Conservation (phyloP, 441 rosid genomes). For the Populus hybrid region DNA sequence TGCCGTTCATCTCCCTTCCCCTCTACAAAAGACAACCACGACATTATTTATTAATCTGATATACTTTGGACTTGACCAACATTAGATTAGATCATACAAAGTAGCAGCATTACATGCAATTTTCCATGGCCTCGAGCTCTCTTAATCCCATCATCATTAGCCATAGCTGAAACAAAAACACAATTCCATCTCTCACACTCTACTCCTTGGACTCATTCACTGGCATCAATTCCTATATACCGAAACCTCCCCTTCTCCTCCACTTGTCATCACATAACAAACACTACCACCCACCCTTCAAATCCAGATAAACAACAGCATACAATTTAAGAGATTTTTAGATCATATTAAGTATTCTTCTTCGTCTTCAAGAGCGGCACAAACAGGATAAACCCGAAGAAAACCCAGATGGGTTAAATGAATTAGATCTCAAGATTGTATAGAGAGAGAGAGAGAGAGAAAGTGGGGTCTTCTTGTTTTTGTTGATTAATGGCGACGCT, state of each 20-base stretch:
- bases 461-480: background rate
- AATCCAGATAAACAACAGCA: background rate
- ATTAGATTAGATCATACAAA: background rate
- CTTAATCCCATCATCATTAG: background rate
- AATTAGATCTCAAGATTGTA: background rate
- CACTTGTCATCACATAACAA: constrained; percentile 16
- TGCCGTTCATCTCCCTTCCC: background rate
- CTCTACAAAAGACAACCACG: background rate
- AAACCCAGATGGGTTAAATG: background rate
- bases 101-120: background rate
- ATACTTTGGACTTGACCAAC: background rate
- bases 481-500: constrained; percentile 50
- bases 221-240: background rate
- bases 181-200: background rate
- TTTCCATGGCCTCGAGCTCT: background rate
- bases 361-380: background rate
- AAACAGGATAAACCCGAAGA: background rate
- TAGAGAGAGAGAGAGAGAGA: background rate
- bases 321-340: too few species aligned
- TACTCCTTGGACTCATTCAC: background rate
- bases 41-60: background rate
- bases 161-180: background rate
- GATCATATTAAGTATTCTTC: background rate
- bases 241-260: background rate
- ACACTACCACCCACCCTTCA: background rate